Base-by-base conservation (phyloP, 2,329 filamentous ascomycete species). In the Diplodia seriata region DNA sequence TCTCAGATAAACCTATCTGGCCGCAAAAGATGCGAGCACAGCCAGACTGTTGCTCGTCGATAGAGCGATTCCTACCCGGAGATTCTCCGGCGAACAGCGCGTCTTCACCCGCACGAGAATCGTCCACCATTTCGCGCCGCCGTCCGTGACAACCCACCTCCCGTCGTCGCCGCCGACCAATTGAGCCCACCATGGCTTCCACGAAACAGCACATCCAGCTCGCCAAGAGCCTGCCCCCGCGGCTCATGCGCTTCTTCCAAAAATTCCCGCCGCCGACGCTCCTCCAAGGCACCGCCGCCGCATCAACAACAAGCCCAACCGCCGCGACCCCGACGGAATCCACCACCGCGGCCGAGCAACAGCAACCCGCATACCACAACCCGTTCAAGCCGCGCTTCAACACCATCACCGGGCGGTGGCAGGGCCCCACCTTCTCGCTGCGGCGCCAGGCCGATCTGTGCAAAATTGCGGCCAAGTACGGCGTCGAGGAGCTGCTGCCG, bases 391-490 rank as follows among this genome's bases (percentile, higher is more conserved):
- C 91, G 47, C 88, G 87, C 74, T 93, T 91, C 80, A 91, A 97
- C 81, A 88, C 90, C 47, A 81, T 84, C 51, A 97, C 93, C 0
- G 91, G 91, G 26, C 89, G 86, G 78, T 97, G 93, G 92, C 90
- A 93, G 72, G 87, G 93, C 71, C 92, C 95, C 0, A 86, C 89
- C 68, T 94, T 90, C 82, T 96, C 93, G 5, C 85, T 97, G 72
- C 88, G 95, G 67, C 87, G 92, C 70, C 95, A 99, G 84, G 94
- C 94, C 29, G 92, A 97, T 74, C 85, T 99, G 29, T 91, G 95
- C 74, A 96, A 97, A 81, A 80, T 98, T 74, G 93, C 95, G 4
- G 83, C 86, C 68, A 84, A 90, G 74, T 86, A 94, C 79, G 91
- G 91, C 66, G 90, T 97, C 3, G 91, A 94, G 78, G 89, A 93